A percentile compares a stretch with the other conserved stretches of the same genome.
Conservation (phyloP, 2,329 filamentous ascomycete genomes). For the Stagonosporopsis rhizophila region DNA sequence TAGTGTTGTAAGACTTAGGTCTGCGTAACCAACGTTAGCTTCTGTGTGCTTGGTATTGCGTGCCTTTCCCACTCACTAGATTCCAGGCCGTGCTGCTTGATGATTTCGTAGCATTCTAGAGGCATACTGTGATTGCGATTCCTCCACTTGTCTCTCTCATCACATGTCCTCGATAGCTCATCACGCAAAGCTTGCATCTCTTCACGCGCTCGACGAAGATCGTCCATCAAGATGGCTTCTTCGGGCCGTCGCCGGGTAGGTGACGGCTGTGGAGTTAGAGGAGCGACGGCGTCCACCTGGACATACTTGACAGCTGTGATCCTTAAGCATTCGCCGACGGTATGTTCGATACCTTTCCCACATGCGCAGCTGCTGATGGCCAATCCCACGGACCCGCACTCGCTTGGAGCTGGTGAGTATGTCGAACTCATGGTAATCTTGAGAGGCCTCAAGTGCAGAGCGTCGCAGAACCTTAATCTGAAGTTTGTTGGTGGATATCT, state of each 20-base stretch:
- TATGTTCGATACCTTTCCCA: background rate
- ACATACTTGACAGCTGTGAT: background rate
- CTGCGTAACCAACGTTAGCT: background rate
- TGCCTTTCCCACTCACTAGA: background rate
- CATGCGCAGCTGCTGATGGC: background rate
- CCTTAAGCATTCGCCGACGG: conserved; percentile 1
- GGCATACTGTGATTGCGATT: conserved; percentile 6
- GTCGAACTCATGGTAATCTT: conserved; percentile 1
- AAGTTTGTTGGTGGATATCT: background rate
- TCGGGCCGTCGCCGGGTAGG: conserved; percentile 5
- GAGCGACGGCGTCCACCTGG: background rate
- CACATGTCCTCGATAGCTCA: conserved; percentile 1
- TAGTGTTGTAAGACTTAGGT: conserved; percentile 3
- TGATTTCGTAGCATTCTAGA: conserved; percentile 3
- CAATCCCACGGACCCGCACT: conserved; percentile 1
- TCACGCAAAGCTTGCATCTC: conserved; percentile 8
- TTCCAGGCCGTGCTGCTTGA: conserved; percentile 5
- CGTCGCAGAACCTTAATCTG: background rate
- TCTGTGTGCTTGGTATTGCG: background rate
- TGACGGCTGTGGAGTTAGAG: background rate
- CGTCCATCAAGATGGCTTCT: conserved; percentile 5
- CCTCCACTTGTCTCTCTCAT: conserved; percentile 7
- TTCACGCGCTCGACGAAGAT: conserved; percentile 2
- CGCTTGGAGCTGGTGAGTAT: conserved; percentile 7
- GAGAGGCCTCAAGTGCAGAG: background rate